Evolutionary conservation across 108 stramenopile species (phyloP), one percentile per base, ranked within the genome.

Genomic region (Halocafeteria seosinensis): DNA sequence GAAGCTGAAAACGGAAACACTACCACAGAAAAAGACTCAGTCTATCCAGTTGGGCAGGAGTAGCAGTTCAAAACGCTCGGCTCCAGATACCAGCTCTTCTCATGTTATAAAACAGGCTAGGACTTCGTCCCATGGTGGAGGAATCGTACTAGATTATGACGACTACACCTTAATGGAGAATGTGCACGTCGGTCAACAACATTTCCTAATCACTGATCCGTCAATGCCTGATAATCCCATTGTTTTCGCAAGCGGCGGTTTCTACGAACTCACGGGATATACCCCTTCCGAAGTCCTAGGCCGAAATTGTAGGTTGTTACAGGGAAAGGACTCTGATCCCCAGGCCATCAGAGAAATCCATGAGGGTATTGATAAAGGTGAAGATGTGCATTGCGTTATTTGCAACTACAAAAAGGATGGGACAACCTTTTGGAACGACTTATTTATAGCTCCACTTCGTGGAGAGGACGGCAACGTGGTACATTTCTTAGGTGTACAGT

Each of bases 361-460:
- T 50, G 62, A 78, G 64, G 84, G 87, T 32, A 85, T 97, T 61
- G 88, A 85, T 34, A 78, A 85, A 37, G 91, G 90, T 1, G 70
- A 73, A 12, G 92, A 97, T 55, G 82, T 87, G 67, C 79, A 77
- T 62, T 92, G 94, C 13, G 90, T 88, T 61, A 66, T 97, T 23
- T 73, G 94, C 8, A 97, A 97, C 68, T 97, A 94, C 67, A 85
- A 91, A 65, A 88, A 87, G 9, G 91, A 92, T 72, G 92, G 95
- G 17, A 84, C 82, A 12, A 87, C 90, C 0, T 97, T 97, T 78
- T 97, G 91, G 92, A 93, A 95, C 74, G 87, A 89, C 66, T 84
- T 96, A 51, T 94, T 92, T 68, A 85, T 94, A 66, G 91, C 94
- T 3, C 86, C 94, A 21, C 74, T 95, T 24, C 84, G 90, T 13